A percentile compares a stretch with the other conserved stretches of the same genome.
These are phyloP conservation scores for Letharia columbiana DNA, from an alignment of 495 filamentous ascomycete genomes.

Conservation along the genomic window DNA sequence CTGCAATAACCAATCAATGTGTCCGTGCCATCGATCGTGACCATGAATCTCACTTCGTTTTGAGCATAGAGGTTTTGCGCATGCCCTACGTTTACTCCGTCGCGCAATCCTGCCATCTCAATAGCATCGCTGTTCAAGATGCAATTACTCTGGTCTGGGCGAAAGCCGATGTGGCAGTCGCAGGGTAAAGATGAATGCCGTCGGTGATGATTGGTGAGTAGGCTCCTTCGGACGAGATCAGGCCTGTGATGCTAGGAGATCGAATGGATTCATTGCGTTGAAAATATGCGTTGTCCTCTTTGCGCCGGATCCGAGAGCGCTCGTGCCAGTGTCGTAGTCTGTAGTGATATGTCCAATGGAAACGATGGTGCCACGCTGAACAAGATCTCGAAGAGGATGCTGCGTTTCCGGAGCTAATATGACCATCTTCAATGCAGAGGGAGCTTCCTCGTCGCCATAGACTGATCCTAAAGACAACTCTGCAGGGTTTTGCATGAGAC, in stretches of 20 bases:
- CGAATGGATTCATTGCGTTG: slow-evolving; percentile 84
- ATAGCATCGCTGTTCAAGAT: slow-evolving; percentile 57
- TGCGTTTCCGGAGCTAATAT: slow-evolving; percentile 73
- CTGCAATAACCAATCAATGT: slow-evolving; percentile 40
- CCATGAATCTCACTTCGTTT: slow-evolving; percentile 33
- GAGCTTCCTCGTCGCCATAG: slow-evolving; percentile 19
- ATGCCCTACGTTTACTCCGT: slow-evolving; percentile 56
- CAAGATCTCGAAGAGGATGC: slow-evolving; percentile 50
- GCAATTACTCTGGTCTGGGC: slow-evolving; percentile 44
- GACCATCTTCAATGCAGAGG: slow-evolving; percentile 54
- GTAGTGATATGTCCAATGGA: slow-evolving; percentile 78
- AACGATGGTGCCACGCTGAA: slow-evolving; percentile 53
- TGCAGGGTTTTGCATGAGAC: slow-evolving; percentile 16
- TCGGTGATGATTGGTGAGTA: slow-evolving; percentile 57
- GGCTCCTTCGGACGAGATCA: slow-evolving; percentile 45
- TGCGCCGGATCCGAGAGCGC: slow-evolving; percentile 58
- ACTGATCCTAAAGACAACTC: slow-evolving; percentile 14
- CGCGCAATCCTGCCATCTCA: slow-evolving; percentile 57
- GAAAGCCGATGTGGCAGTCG: slow-evolving; percentile 51
- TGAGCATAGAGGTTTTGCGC: slow-evolving; percentile 37
- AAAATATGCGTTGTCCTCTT: slow-evolving; percentile 85
- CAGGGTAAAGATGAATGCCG: slow-evolving; percentile 54
- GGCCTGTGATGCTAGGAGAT: slow-evolving; percentile 74
- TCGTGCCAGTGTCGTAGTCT: slow-evolving; percentile 62
- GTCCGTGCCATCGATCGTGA: slow-evolving; percentile 36